These are phyloP conservation scores for Calophaca sinica DNA, from an alignment of 306 rosid species.

Conservation along the genomic window DNA sequence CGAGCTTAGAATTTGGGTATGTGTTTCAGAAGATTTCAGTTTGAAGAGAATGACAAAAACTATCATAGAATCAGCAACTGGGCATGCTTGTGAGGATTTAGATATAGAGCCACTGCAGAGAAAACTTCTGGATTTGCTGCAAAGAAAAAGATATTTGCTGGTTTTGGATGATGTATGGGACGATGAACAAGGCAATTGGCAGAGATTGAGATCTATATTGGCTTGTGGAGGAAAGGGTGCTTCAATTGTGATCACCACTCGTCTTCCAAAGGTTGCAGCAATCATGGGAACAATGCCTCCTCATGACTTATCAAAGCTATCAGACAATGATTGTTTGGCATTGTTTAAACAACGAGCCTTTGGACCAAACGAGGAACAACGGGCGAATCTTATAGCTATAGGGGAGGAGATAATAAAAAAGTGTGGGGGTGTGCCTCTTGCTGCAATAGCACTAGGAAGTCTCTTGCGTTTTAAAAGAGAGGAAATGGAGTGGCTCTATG, in stretches of 20 bases:
- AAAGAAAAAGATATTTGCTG: slow-evolving; percentile 36
- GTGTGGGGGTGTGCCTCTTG: slow-evolving; percentile 24
- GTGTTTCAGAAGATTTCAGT: slow-evolving; percentile 27
- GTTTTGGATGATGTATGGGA: slow-evolving; percentile 50
- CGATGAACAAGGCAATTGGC: background rate
- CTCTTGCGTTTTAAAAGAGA: background rate
- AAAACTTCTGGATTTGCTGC: slow-evolving; percentile 6
- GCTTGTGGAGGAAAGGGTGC: slow-evolving; percentile 35
- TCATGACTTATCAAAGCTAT: slow-evolving; percentile 13
- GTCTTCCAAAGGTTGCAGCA: slow-evolving; percentile 19
- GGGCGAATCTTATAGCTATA: background rate
- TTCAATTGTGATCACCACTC: slow-evolving; percentile 28
- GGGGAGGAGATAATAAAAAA: slow-evolving; percentile 25
- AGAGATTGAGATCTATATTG: background rate
- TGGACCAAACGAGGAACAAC: slow-evolving; percentile 17
- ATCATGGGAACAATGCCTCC: slow-evolving; percentile 33
- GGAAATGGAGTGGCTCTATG: slow-evolving; percentile 3
- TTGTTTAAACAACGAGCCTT: slow-evolving; percentile 24
- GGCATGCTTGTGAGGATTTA: background rate
- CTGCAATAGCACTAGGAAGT: slow-evolving; percentile 1
- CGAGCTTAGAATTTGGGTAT: slow-evolving; percentile 24
- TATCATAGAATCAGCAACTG: background rate
- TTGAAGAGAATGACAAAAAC: background rate
- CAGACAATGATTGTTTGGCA: slow-evolving; percentile 10
- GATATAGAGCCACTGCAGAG: background rate